Evolutionary conservation across 2,329 filamentous ascomycete genomes (phyloP), one percentile per base, ranked within the genome.

Genomic region (Phyllosticta citriasiana): DNA sequence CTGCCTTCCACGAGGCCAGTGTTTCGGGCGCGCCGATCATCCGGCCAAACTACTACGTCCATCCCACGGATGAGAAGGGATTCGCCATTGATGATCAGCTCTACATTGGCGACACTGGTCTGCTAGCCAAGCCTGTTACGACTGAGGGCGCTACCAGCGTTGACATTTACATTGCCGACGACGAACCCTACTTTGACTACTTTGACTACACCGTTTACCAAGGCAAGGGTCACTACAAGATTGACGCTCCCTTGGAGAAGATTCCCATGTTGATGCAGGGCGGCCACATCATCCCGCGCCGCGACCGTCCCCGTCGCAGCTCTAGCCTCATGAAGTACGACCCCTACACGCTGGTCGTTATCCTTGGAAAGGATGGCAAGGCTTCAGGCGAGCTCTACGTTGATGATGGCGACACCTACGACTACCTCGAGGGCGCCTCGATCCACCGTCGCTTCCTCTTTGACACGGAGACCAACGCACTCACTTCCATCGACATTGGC

Each of bases 121-220:
- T 99, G 16, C 84, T 99, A n/a, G 90, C 86, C 51, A 97, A 97
- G 77, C 94, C 94, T 0, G 86, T 97, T 14, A 88, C 91, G 1
- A 84, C 86, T 25, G 85, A 96, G 74, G 88, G 86, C 65, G 85
- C 87, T 55, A 82, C 83, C 19, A 85, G 83, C 22, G 85, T 87
- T 0, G 86, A 91, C 22, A 83, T 99, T 62, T 97, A 95, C 77
- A 84, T 99, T 59, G 88, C 92, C 0, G 93, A 97, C 67, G 83
- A 88, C 62, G 89, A 95, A 73, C 82, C 88, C 59, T 97, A 99
- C 75, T 99, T 92, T 70, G 89, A 97, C 75, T 99, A 99, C 78
- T 95, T 94, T 71, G 90, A 90, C 68, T 97, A 91, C 77, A 84
- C 87, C 52, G 78, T 84, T 53, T 85, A 95, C 70, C 86, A 86